These are phyloP conservation scores for Ehretia macrophylla DNA, from an alignment of 257 asterid species.

Conservation along the genomic window DNA sequence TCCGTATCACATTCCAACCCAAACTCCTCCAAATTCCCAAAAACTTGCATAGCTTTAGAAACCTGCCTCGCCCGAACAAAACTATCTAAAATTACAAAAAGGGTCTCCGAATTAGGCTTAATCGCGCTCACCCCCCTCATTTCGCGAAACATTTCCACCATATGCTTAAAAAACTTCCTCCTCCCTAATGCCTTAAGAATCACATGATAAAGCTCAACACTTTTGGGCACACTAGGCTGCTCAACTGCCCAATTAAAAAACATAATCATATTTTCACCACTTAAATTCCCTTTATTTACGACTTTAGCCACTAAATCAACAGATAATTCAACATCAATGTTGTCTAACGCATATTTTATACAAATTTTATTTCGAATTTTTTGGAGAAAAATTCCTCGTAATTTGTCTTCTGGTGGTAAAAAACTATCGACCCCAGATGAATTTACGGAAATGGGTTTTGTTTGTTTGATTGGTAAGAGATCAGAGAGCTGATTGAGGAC, in stretches of 20 bases:
- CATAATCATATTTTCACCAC: constrained; percentile 53
- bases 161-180: constrained; percentile 53
- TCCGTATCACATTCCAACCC: constrained; percentile 44
- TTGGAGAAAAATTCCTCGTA: constrained; percentile 78
- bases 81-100: constrained; percentile 59
- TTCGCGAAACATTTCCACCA: constrained; percentile 53
- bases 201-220: constrained; percentile 32
- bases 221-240: constrained; percentile 30
- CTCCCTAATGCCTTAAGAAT: constrained; percentile 72
- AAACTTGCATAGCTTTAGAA: constrained; percentile 50
- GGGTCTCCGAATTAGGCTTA: constrained; percentile 44
- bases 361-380: constrained; percentile 46
- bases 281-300: constrained; percentile 55
- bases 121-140: constrained; percentile 42
- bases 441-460: constrained; percentile 12
- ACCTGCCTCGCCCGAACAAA: constrained; percentile 56
- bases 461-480: constrained; percentile 38
- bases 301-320: constrained; percentile 52
- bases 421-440: constrained; percentile 42
- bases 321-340: constrained; percentile 47
- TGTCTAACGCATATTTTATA: constrained; percentile 35
- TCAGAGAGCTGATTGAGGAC: constrained; percentile 57
- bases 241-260: constrained; percentile 70
- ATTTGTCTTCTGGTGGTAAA: constrained; percentile 69
- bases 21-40: constrained; percentile 45